Base-by-base conservation (phyloP, 2,329 filamentous ascomycete genomes). In the Ceratocystis harringtonii region DNA sequence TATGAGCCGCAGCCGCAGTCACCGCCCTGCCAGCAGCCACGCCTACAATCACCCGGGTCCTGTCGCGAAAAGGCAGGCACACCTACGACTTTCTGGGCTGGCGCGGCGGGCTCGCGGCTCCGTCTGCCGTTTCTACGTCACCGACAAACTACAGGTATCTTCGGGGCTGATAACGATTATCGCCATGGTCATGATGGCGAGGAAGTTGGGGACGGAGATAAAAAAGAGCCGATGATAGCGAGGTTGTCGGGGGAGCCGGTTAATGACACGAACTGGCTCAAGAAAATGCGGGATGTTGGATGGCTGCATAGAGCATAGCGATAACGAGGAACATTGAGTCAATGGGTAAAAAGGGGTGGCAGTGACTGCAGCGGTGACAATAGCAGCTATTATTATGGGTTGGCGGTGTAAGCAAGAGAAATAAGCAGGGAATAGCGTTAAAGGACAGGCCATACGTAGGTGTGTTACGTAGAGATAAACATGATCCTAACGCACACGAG, bases 281-380 rank as follows among this genome's bases (percentile, higher is more conserved):
- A 19, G 30, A 58, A 58, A 30, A 36, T 58, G 30, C 55, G 55
- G 25, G 55, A 58, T 19, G 55, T 17, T 36, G 55, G 55, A 19
- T 58, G 55, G 55, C 55, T 58, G 55, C 55, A 58, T 58, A 30
- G 17, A 58, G 30, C 28, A 58, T 58, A 58, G 55, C 55, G 55
- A 58, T 22, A 30, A 30, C 50, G 50, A 48, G 45, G 45, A 48
- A 48, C 17, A 22, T 50, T 50, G n/a, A 22, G 6, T 19, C 48
- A 22, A 30, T 57, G 10, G 25, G 52, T 12, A 7, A 30, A 28
- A 15, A 22, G 52, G 52, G 52, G 52, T 8, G 19, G 3, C 19
- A 41, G 10, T 25, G n/a, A 19, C n/a, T 19, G 7, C 22, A 2
- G 48, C 8, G 19, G 48, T n/a, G 48, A 28, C 48, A 15, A 52